Evolutionary conservation across 768 basidiomycete species (phyloP), one percentile per base, ranked within the genome.

Genomic region (Russula emetica): DNA sequence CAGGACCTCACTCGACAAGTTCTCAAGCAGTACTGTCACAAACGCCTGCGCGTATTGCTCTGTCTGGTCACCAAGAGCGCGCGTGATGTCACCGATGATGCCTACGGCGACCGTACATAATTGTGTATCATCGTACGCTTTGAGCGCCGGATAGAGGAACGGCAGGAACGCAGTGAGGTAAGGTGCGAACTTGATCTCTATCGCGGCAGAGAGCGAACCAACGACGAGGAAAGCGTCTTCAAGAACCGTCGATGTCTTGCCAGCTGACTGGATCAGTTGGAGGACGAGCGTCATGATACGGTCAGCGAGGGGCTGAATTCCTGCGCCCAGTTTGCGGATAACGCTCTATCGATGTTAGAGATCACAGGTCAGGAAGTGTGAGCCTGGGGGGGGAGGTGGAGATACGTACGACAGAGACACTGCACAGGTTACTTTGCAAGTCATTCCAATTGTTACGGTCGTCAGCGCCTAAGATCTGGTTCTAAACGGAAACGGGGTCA

Each of bases 361-460:
- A 55, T 32, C 22, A 32, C 24, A 40, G 16, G 8, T 58, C 24
- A 52, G 55, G 14, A 20, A 47, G 28, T 8, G 26, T 26, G 7
- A 28, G 45, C 1, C n/a, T 1, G 34, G 32, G 7, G 8, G n/a
- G 47, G 7, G 47, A 52, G 16, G 11, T 20, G 8, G 40, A 24
- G 20, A 42, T 38, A 78, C 90, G 72, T 71, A 93, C 92, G 60
- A 92, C 90, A 58, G 92, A 80, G 53, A 97, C 90, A 68, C 88
- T 86, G 74, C 94, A 97, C 69, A 98, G 82, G 77, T 96, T 97
- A 76, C 92, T 88, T 74, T 97, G 95, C 28, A 99, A 81, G 73
- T 99, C 96, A 72, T 97, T 97, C 94, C 96, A 97, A 78, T 97
- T 99, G 76, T 94, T 95, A 66, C 92, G 87, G 72, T 99, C 97